A percentile compares a stretch with the other conserved stretches of the same genome.
phyloP scores from a whole-genome alignment of 305 asterid species.

The Plantago coronopus region DNA sequence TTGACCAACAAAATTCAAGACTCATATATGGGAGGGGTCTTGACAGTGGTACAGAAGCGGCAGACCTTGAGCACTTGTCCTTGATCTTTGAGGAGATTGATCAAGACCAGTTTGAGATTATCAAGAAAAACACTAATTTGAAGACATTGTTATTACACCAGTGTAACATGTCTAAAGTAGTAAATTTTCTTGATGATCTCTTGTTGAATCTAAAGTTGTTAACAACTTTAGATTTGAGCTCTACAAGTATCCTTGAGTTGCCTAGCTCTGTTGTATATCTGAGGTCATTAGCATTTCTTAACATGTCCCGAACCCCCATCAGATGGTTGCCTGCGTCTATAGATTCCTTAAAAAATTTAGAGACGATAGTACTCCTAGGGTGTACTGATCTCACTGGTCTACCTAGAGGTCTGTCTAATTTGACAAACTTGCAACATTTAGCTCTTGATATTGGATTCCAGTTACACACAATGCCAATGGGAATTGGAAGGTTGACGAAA shows the following conservation, averaged over 20 bases:
- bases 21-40: too few species aligned
- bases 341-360: too few species aligned
- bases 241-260: slow-evolving; percentile 12
- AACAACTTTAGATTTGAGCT: slow-evolving; percentile 25
- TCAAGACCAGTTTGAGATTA: background rate
- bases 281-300: slow-evolving; percentile 21
- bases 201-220: slow-evolving; percentile 18
- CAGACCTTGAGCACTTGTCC: too few species aligned
- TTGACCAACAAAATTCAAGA: too few species aligned
- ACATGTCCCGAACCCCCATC: slow-evolving; percentile 27
- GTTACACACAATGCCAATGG: slow-evolving; percentile 19
- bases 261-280: slow-evolving; percentile 22
- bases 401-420: slow-evolving; percentile 18
- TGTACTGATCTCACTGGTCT: slow-evolving; percentile 17
- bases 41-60: too few species aligned
- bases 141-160: slow-evolving; percentile 15
- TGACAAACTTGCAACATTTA: slow-evolving; percentile 25
- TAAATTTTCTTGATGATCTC: slow-evolving; percentile 15
- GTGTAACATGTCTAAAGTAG: slow-evolving; percentile 8
- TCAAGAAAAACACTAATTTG: slow-evolving; percentile 7
- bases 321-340: too few species aligned
- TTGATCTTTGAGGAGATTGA: slow-evolving; percentile 10
- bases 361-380: slow-evolving; percentile 15
- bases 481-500: slow-evolving; percentile 25
- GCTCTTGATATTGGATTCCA: slow-evolving; percentile 14